Evolutionary conservation across 2,329 filamentous ascomycete species (phyloP), one percentile per base, ranked within the genome.

Genomic region (Pochonia chlamydosporia): DNA sequence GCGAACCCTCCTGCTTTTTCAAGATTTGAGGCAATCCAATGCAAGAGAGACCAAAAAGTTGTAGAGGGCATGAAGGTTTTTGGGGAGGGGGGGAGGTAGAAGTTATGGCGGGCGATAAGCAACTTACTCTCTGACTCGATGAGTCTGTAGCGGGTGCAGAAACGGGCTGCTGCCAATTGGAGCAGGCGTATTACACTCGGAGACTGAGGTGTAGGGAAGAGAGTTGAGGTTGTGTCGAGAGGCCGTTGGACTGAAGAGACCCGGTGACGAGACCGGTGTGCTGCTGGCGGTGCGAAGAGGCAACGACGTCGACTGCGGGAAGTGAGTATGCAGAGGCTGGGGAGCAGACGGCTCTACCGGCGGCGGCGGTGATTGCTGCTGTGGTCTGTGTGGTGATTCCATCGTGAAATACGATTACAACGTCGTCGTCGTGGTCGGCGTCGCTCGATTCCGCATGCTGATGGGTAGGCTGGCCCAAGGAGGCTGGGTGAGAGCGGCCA

Each of bases 81-180:
- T 13, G 35, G 43, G 9, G 35, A 18, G 25, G 24, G 11, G 7
- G 18, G 16, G 21, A 16, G 9, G 5, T n/a, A 5, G n/a, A 25
- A n/a, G 11, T n/a, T 28, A 35, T 30, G 18, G 21, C 13, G 40
- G 14, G 24, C 35, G 24, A 26, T 31, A 8, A 21, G 25, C 13
- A 8, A 78, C 83, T 76, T 74, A 88, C 84, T 90, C 87, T 78
- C 85, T 77, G 43, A 89, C 86, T 64, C 77, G 82, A 63, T 87
- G 84, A 50, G 79, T 79, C 63, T 89, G 85, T 47, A 87, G 67
- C 28, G 85, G 84, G 58, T 89, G 85, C 47, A 88, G 66, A 58
- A 79, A 84, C 1, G 84, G 82, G 56, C 79, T 84, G 48, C 72
- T 71, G 35, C 70, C 58, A 40, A 66, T 59, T 23, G 68, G 70